Evolutionary conservation across 352 stramenopile genomes (phyloP), one percentile per base, ranked within the genome.

Genomic region (Elongisporangium senticosum): DNA sequence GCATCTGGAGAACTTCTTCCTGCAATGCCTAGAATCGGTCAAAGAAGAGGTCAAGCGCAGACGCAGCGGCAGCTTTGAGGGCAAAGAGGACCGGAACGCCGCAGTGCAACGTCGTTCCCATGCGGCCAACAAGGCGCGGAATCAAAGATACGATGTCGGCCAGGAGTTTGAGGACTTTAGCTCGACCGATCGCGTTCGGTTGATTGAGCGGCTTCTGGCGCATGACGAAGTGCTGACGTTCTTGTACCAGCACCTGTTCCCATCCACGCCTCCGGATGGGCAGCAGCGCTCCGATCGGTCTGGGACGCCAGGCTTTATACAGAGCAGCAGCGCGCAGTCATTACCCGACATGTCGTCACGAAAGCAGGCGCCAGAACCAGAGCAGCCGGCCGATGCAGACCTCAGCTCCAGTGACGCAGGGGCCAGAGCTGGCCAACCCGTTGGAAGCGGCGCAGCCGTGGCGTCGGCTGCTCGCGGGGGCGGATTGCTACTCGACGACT

Each of bases 141-240:
- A 77, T 17, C 33, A 43, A 10, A 43, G 11, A 17, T 43, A 43
- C 33, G 23, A 19, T 21, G 3, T 13, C 50, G 13, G 28, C 37
- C 21, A 8, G 6, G 77, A 93, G 39, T 59, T 89, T 21, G 75
- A 87, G n/a, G 79, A 93, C 19, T 93, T 92, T 58, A 86, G 79
- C 0, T 48, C 77, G 0, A 63, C 68, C 3, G 84, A 94, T 21
- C 83, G 85, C 10, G 71, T 90, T 3, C 79, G 79, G 1, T 58
- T 96, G 14, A 90, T 96, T 22, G 76, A 93, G 59, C 69, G 79
- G 2, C 70, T 96, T 14, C 55, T 96, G 37, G 74, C 83, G 2
- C 81, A 95, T 26, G 84, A 95, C 43, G 77, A 93, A 68, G 83
- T 95, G 39, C 63, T 96, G 17, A 77, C 72, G 0, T 74, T 90